Conservation (phyloP, 345 rosid genomes). For the Moricandia moricandioides region DNA sequence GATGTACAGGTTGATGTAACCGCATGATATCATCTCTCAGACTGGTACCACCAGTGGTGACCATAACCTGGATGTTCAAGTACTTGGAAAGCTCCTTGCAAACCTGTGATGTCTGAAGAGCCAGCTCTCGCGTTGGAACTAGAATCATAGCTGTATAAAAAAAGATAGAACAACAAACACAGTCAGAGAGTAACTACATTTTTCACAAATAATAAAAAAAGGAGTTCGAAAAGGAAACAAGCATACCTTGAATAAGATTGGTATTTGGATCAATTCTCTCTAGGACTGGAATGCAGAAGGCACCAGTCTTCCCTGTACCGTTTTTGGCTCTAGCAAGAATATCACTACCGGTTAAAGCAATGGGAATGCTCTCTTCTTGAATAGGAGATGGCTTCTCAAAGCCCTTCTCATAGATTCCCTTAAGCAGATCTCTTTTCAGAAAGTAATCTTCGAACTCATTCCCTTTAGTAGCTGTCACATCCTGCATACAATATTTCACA, state of each 20-base stretch:
- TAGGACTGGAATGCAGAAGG: conserved; percentile 94
- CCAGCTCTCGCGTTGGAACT: conserved; percentile 96
- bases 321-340: conserved; percentile 99
- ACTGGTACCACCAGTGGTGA: conserved; percentile 99
- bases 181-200: neutral
- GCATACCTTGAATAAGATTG: conserved; percentile 91
- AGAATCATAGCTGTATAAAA: conserved; percentile 72
- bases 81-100: conserved; percentile 98
- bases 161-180: neutral
- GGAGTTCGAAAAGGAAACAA: neutral
- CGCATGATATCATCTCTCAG: conserved; percentile 99
- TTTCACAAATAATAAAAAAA: neutral
- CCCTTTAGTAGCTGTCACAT: conserved; percentile 98
- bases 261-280: conserved; percentile 95
- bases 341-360: conserved; percentile 98
- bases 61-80: conserved; percentile 94
- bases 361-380: conserved; percentile 99
- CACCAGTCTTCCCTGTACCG: conserved; percentile 99
- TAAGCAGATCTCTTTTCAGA: conserved; percentile 87
- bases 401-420: conserved; percentile 98
- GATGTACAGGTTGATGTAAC: conserved; percentile 93
- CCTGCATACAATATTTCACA: conserved; percentile 46
- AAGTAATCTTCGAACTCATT: conserved; percentile 99
- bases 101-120: conserved; percentile 98
- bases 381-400: conserved; percentile 99